Conservation (phyloP, 164 flowering plant species). For the Piper betle region DNA sequence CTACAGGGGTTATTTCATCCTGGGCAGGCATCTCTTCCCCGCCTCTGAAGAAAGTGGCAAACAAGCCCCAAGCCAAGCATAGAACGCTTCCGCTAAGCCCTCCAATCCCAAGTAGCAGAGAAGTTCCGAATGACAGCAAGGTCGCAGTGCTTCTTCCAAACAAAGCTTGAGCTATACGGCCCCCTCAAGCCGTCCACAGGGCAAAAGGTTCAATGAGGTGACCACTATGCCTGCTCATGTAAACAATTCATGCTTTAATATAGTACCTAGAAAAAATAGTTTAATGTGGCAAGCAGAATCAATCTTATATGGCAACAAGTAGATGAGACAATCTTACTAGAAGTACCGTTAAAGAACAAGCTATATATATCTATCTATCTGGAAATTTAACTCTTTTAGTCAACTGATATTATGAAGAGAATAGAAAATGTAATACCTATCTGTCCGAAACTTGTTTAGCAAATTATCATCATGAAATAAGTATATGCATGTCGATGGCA, state of each 20-base stretch:
- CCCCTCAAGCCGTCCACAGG: conserved; percentile 95
- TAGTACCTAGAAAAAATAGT: neutral
- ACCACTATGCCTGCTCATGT: conserved; percentile 76
- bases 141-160: conserved; percentile 66
- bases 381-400: neutral
- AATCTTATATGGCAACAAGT: neutral
- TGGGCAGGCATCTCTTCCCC: conserved; percentile 88
- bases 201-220: conserved; percentile 81
- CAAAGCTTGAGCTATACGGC: conserved; percentile 92
- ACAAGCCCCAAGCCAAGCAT: conserved; percentile 90
- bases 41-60: conserved; percentile 88
- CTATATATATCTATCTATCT: neutral
- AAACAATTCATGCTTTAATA: neutral
- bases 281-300: neutral
- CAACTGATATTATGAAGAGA: neutral
- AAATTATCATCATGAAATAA: neutral
- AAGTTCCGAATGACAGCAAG: conserved; percentile 63
- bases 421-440: no score
- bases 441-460: neutral
- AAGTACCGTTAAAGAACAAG: neutral
- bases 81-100: conserved; percentile 87
- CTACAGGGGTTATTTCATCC: conserved; percentile 87
- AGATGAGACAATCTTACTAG: neutral
- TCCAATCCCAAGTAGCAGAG: conserved; percentile 73
- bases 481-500: neutral